Evolutionary conservation across 2,329 filamentous ascomycete species (phyloP).

Genomic region (Colletotrichum melonis): DNA sequence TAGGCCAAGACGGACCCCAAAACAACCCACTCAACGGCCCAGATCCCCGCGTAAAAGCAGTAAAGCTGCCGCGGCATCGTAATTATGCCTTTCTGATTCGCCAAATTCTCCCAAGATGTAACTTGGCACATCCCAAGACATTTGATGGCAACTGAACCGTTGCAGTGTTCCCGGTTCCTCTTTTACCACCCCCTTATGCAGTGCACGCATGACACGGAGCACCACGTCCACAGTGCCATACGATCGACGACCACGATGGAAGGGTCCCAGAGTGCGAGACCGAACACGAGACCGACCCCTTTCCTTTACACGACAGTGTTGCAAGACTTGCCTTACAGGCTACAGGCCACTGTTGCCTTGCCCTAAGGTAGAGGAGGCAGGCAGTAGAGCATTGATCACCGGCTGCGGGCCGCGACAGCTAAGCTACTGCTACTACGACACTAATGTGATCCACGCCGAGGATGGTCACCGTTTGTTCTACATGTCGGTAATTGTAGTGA

Average conservation of each 20-base stretch:
- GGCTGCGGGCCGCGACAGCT: neutral
- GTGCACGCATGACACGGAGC: neutral
- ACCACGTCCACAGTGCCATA: too few relatives aligned
- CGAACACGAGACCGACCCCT: constrained; percentile 24
- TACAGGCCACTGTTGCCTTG: neutral
- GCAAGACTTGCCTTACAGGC: neutral
- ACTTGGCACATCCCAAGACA: too few relatives aligned
- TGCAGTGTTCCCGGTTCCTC: neutral
- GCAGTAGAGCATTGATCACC: neutral
- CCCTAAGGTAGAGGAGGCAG: neutral
- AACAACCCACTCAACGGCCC: neutral
- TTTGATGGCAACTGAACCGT: neutral
- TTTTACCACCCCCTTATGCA: neutral
- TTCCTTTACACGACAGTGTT: neutral
- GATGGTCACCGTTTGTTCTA: neutral
- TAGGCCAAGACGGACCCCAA: neutral
- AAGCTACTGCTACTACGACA: neutral
- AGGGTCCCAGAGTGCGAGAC: neutral
- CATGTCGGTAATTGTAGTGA: neutral
- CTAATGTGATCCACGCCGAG: neutral
- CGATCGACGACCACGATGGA: neutral
- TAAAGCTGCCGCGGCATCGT: neutral
- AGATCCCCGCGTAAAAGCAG: neutral
- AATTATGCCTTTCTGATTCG: constrained; percentile 1
- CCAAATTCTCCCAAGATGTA: neutral